Evolutionary conservation across 2,329 filamentous ascomycete species (phyloP).

Genomic region (Fusarium virguliforme): DNA sequence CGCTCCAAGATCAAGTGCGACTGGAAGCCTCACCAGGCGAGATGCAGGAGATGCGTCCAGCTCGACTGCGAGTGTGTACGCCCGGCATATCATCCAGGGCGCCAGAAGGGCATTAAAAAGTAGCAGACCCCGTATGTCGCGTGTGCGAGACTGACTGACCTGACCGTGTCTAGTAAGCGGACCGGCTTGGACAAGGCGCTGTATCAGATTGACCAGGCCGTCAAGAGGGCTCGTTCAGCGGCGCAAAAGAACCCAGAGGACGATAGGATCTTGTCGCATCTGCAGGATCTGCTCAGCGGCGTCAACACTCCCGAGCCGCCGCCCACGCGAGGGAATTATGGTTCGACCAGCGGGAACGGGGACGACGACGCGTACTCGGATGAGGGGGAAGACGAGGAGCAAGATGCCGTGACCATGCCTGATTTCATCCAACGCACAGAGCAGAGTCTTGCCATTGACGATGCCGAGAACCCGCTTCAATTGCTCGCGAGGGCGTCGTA

Average conservation of each 20-base stretch:
- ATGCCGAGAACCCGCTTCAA: slow-evolving; percentile 83
- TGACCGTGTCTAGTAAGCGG: slow-evolving; percentile 71
- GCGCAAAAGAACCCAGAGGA: slow-evolving; percentile 61
- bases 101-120: slow-evolving; percentile 86
- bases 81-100: slow-evolving; percentile 80
- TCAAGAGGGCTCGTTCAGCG: slow-evolving; percentile 69
- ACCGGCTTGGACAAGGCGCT: slow-evolving; percentile 82
- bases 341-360: slow-evolving; percentile 32
- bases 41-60: slow-evolving; percentile 75
- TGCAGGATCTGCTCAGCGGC: slow-evolving; percentile 60
- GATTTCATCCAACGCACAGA: slow-evolving; percentile 55
- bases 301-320: slow-evolving; percentile 42
- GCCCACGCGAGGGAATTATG: slow-evolving; percentile 35
- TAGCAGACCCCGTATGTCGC: slow-evolving; percentile 53
- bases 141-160: slow-evolving; percentile 21
- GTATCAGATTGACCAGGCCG: slow-evolving; percentile 80
- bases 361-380: slow-evolving; percentile 56
- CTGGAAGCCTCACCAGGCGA: slow-evolving; percentile 65
- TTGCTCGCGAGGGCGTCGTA: slow-evolving; percentile 81
- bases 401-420: slow-evolving; percentile 46
- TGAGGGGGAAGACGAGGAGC: slow-evolving; percentile 52
- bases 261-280: slow-evolving; percentile 62
- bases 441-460: slow-evolving; percentile 75
- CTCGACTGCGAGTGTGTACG: slow-evolving; percentile 75
- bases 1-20: slow-evolving; percentile 79